Conservation (phyloP, 768 basidiomycete genomes). For the Trametes elegans region DNA sequence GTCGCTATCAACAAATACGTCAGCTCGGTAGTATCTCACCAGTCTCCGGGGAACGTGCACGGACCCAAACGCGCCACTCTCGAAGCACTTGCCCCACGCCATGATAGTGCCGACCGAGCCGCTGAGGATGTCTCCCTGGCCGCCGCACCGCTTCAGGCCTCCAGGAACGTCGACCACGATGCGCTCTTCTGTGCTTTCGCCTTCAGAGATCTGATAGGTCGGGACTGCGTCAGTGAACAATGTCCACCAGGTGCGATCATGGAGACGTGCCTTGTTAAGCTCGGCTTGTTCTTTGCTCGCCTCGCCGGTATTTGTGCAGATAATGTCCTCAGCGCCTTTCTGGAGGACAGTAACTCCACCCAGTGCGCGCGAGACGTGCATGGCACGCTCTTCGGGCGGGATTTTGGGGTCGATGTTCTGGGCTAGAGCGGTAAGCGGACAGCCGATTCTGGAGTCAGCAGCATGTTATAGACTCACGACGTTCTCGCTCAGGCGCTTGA, state of each 20-base stretch:
- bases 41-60: neutral
- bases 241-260: neutral
- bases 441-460: neutral
- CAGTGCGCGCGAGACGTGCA: conserved; percentile 65
- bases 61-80: conserved; percentile 79
- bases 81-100: conserved; percentile 95
- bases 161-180: conserved; percentile 70
- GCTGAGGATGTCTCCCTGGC: conserved; percentile 92
- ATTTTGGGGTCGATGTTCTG: conserved; percentile 52
- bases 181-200: conserved; percentile 44
- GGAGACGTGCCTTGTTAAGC: conserved; percentile 21
- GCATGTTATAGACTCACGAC: conserved; percentile 44
- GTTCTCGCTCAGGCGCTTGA: conserved; percentile 76
- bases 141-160: conserved; percentile 90
- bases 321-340: conserved; percentile 82
- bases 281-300: conserved; percentile 45
- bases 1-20: conserved; percentile 41
- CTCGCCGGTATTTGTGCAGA: conserved; percentile 73
- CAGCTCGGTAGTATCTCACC: neutral
- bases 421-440: neutral
- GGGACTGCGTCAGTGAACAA: neutral
- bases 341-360: conserved; percentile 89
- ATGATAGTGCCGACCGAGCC: conserved; percentile 87
- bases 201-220: conserved; percentile 11
- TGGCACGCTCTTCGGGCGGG: conserved; percentile 57